phyloP scores from a whole-genome alignment of 1,139 yeast species.

The Eremothecium gossypii region DNA sequence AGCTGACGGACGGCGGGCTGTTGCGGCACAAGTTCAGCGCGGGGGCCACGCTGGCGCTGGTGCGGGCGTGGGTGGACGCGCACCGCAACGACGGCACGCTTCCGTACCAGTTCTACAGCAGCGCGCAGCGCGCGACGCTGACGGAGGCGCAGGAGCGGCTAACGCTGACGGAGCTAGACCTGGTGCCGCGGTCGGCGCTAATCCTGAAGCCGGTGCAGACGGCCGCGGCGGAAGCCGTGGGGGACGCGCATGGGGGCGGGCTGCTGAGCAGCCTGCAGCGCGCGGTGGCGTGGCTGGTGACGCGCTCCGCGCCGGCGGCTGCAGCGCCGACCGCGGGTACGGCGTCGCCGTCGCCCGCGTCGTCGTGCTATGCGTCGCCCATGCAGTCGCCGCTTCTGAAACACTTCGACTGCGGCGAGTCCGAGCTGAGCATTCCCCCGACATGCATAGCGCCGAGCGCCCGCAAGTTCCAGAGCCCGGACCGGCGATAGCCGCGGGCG shows the following conservation, averaged over 20 bases:
- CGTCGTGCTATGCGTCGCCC: slow-evolving; percentile 25
- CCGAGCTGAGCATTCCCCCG: slow-evolving; percentile 23
- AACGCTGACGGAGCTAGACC: slow-evolving; percentile 39
- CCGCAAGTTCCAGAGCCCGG: slow-evolving; percentile 16
- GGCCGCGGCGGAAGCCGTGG: slow-evolving; percentile 8
- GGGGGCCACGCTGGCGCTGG: slow-evolving; percentile 14
- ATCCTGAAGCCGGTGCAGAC: slow-evolving; percentile 44
- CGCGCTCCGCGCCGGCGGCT: background rate
- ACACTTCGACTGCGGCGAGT: slow-evolving; percentile 12
- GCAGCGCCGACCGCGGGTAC: background rate
- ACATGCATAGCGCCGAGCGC: slow-evolving; percentile 27
- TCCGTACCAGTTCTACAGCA: slow-evolving; percentile 41
- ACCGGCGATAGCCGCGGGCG: no score
- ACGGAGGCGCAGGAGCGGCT: slow-evolving; percentile 46
- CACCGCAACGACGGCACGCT: slow-evolving; percentile 41
- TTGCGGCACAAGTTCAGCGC: slow-evolving; percentile 22
- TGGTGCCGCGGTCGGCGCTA: slow-evolving; percentile 59
- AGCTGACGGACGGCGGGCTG: slow-evolving; percentile 23
- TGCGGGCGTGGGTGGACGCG: slow-evolving; percentile 50
- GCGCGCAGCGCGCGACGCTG: slow-evolving; percentile 37
- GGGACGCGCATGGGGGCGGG: slow-evolving; percentile 25
- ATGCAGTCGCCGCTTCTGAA: slow-evolving; percentile 17
- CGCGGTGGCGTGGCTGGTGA: slow-evolving; percentile 24
- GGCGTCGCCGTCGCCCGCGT: slow-evolving; percentile 15
- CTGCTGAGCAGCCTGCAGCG: slow-evolving; percentile 27